Evolutionary conservation across 2,329 filamentous ascomycete species (phyloP).

Genomic region (Ceratocystis albifundus): DNA sequence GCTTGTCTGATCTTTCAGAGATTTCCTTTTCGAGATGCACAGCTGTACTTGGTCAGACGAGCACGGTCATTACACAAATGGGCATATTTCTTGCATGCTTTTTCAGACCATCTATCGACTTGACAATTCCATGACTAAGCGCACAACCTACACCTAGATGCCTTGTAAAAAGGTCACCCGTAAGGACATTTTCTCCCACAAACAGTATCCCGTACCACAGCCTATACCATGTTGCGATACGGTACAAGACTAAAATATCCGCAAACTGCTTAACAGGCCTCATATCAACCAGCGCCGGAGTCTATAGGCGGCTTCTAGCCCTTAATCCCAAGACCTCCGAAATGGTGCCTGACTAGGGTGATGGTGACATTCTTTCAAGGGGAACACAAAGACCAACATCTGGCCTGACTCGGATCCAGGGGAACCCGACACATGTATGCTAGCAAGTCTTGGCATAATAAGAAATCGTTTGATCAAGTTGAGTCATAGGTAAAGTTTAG

Average conservation of each 20-base stretch:
- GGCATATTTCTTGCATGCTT: too few relatives aligned
- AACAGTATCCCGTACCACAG: too few relatives aligned
- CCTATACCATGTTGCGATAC: not conserved
- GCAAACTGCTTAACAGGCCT: not conserved
- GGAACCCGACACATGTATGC: not conserved
- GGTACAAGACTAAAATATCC: not conserved
- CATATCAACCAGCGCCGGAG: not conserved
- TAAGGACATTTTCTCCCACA: too few relatives aligned
- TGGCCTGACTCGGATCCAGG: not conserved
- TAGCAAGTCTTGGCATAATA: not conserved
- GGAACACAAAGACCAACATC: slow-evolving; percentile 3
- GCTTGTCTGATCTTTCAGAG: too few relatives aligned
- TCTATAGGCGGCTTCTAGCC: too few relatives aligned
- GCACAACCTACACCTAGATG: too few relatives aligned
- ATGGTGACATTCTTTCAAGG: slow-evolving; percentile 3
- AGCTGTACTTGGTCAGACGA: too few relatives aligned
- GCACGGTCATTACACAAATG: too few relatives aligned
- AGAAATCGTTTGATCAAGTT: not conserved
- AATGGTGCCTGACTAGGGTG: not conserved
- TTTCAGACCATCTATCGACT: too few relatives aligned
- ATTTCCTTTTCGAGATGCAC: too few relatives aligned
- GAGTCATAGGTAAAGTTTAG: not conserved
- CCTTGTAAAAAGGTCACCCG: too few relatives aligned
- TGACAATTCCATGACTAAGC: too few relatives aligned
- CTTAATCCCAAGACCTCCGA: not conserved